Evolutionary conservation across 2,329 filamentous ascomycete genomes (phyloP).

Genomic region (Clonostachys chloroleuca): DNA sequence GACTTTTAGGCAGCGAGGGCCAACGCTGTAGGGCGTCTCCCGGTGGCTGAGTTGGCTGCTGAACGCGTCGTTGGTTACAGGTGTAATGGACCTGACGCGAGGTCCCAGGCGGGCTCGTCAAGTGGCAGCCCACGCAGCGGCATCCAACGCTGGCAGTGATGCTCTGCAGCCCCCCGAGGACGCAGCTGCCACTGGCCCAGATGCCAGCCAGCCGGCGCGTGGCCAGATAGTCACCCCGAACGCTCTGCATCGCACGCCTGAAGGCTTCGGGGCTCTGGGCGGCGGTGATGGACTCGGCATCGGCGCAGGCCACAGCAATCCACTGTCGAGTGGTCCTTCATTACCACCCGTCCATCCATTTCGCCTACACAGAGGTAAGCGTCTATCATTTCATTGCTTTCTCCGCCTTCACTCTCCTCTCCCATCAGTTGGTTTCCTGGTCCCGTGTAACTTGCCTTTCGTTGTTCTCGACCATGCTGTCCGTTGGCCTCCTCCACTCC

Average conservation of each 20-base stretch:
- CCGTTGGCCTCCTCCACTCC: too few species aligned
- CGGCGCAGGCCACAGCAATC: neutral
- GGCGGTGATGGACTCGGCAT: too few species aligned
- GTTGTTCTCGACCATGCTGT: too few species aligned
- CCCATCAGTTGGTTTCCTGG: too few species aligned
- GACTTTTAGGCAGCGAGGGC: too few species aligned
- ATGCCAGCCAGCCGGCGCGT: neutral
- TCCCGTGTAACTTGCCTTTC: too few species aligned
- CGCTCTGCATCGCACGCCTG: neutral
- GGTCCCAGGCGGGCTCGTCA: slow-evolving; percentile 21
- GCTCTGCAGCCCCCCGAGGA: neutral
- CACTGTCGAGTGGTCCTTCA: neutral
- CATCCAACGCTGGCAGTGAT: neutral
- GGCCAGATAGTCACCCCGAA: neutral
- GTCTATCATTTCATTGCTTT: neutral
- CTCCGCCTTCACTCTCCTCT: neutral
- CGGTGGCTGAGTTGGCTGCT: too few species aligned
- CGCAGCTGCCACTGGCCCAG: neutral
- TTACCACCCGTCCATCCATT: slow-evolving; percentile 19
- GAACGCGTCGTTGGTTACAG: too few species aligned
- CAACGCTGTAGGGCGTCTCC: too few species aligned
- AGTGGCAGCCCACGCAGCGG: slow-evolving; percentile 13
- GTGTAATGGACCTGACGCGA: slow-evolving; percentile 18
- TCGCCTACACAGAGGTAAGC: slow-evolving; percentile 29
- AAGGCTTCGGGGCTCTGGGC: neutral